phyloP scores from a whole-genome alignment of 2,329 filamentous ascomycete genomes.

The Pseudonectria buxi region DNA sequence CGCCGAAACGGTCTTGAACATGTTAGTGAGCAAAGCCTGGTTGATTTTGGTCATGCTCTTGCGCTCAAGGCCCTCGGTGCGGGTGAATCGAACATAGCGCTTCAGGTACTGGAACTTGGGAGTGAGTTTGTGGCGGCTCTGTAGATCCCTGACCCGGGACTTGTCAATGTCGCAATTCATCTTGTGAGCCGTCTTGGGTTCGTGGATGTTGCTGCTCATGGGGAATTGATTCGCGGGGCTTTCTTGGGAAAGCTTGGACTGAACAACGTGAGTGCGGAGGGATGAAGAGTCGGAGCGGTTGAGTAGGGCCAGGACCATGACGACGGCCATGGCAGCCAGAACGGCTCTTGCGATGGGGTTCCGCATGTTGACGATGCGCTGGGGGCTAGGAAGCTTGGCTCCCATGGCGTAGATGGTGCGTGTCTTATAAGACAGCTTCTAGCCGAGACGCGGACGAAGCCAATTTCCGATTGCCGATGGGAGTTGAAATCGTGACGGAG shows the following conservation, averaged over 20 bases:
- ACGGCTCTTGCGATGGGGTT: conserved; percentile 41
- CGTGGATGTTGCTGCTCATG: conserved; percentile 6
- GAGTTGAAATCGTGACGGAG: too few species aligned
- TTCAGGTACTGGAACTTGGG: conserved; percentile 50
- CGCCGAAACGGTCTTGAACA: conserved; percentile 43
- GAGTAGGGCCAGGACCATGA: conserved; percentile 33
- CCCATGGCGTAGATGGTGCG: conserved; percentile 29
- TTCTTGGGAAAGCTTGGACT: conserved; percentile 21
- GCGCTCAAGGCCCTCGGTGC: conserved; percentile 39
- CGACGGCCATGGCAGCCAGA: conserved; percentile 35
- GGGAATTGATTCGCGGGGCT: conserved; percentile 7
- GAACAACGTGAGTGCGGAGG: conserved; percentile 34
- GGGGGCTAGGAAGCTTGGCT: conserved; percentile 30
- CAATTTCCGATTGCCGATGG: too few species aligned
- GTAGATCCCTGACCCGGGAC: conserved; percentile 37
- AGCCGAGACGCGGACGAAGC: too few species aligned
- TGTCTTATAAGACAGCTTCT: too few species aligned
- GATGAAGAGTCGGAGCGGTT: conserved; percentile 36
- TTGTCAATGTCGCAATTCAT: conserved; percentile 47
- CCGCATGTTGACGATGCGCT: conserved; percentile 41
- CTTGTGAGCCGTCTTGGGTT: conserved; percentile 20
- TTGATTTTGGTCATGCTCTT: conserved; percentile 45
- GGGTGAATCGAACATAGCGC: conserved; percentile 46
- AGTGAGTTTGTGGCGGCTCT: conserved; percentile 40
- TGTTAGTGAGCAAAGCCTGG: conserved; percentile 41